Evolutionary conservation across 208 protist species (phyloP), one percentile per base, ranked within the genome.

Genomic region (Acanthamoeba sp.): DNA sequence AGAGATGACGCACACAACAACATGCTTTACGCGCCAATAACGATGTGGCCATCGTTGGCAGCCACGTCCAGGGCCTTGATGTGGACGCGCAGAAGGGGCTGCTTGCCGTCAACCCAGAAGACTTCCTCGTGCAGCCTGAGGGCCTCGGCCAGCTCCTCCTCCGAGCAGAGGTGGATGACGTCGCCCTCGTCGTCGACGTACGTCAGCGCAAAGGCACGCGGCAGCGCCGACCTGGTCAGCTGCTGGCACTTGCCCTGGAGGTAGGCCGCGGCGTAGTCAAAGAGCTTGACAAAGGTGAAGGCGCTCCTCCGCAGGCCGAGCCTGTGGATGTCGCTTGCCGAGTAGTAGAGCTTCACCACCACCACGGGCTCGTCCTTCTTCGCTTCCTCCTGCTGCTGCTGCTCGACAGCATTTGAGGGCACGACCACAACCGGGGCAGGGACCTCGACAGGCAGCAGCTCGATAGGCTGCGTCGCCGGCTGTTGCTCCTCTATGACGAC

Each of bases 341-440:
- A 82, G 73, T 82, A 82, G 73, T 82, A 52, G 73, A 82, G 34
- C 73, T 82, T 82, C 36, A 82, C 73, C 5, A 82, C 73, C 14
- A 82, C 73, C 9, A 36, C 24, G 6, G 45, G 73, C 38, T 42
- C 40, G 27, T 22, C 55, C 55, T 59, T 59, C 55, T 59, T 59
- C 55, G 55, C 22, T 27, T 4, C 2, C 55, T 4, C 3, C 45
- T 3, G 45, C 45, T 3, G 45, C 45, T 14, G 45, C 45, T 48
- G 45, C 45, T 14, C 6, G 45, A 48, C 45, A 48, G 45, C 45
- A 48, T n/a, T n/a, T n/a, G n/a, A n/a, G n/a, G n/a, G n/a, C n/a
- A 10, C 45, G 10, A 10, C 45, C 45, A 48, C 45, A 2, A 48
- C 45, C 6, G 45, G 45, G 45, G 45, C 45, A n/a, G n/a, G n/a